These are phyloP conservation scores for Astraeus odoratus DNA, from an alignment of 768 basidiomycete genomes.

Conservation along the genomic window DNA sequence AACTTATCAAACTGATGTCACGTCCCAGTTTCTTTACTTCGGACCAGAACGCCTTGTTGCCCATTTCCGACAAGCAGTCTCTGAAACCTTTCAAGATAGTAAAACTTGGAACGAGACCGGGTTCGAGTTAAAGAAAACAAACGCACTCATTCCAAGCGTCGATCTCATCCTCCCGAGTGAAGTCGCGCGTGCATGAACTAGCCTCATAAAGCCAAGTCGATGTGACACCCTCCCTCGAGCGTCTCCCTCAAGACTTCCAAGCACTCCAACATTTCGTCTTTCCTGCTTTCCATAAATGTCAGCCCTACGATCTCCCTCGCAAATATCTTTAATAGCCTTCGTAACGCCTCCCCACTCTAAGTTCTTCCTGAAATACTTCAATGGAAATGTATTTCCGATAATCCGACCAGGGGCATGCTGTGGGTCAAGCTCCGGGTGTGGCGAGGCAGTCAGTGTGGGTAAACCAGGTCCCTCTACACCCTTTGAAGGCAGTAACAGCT, in stretches of 20 bases:
- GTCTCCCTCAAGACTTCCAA: constrained; percentile 59
- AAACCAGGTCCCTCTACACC: constrained; percentile 20
- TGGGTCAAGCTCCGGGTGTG: constrained; percentile 38
- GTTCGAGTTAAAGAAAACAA: not conserved
- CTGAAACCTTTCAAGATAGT: constrained; percentile 63
- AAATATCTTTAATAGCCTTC: constrained; percentile 83
- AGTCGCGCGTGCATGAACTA: not conserved
- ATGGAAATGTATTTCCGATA: constrained; percentile 65
- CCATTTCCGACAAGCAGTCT: constrained; percentile 46
- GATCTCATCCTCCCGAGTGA: constrained; percentile 67
- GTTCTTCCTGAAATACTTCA: constrained; percentile 72
- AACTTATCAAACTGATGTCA: constrained; percentile 52
- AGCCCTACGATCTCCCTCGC: constrained; percentile 61
- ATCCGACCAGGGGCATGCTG: constrained; percentile 64
- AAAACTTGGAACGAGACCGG: not conserved
- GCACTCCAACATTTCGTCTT: constrained; percentile 67
- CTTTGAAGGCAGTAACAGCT: constrained; percentile 15
- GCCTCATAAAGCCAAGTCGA: not conserved
- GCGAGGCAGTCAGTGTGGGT: constrained; percentile 50
- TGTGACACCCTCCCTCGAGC: no score
- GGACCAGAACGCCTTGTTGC: constrained; percentile 66
- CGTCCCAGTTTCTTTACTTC: constrained; percentile 45
- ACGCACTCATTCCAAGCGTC: constrained; percentile 65
- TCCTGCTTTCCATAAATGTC: constrained; percentile 66
- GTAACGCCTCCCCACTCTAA: constrained; percentile 66